Evolutionary conservation across 1,139 yeast species (phyloP), one percentile per base, ranked within the genome.

Genomic region (Pneumocystis sp.): DNA sequence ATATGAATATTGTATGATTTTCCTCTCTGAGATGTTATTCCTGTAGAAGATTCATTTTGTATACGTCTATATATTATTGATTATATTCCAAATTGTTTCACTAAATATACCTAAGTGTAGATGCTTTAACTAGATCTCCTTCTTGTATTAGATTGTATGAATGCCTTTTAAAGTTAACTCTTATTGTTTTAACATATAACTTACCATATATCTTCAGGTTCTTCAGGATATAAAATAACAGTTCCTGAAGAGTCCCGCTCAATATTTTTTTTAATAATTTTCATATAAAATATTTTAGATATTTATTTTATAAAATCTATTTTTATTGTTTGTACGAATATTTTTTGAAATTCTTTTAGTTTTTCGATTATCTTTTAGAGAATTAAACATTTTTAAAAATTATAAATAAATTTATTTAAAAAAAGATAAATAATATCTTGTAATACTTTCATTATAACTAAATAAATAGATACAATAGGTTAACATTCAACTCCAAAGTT

Each of bases 131-230:
- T 67, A 83, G 85, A 75, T 93, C 98, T 34, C 87, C 89, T 65
- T 82, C 82, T 64, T 84, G 85, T 12, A 93, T 80, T 50, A 93
- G 78, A 72, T 93, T 95, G 78, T 89, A 90, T 15, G 89, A 74
- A 61, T 87, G 85, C 60, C 60, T 62, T 59, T 29, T 45, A 63
- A 45, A 10, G 19, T n/a, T 45, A 45, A 8, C 19, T 25, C 31
- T 19, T 29, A 40, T 15, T 25, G 15, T 15, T 15, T 34, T 17
- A 34, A 5, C 5, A 15, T 29, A 31, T 29, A 15, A 29, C 37
- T 21, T 21, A 39, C 91, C 97, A 93, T 69, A 93, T 79, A 74
- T 93, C 98, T 71, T 93, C 97, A 59, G 89, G 84, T 72, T 93
- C 97, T 71, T 90, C 89, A 0, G 97, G 93, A 2, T 83, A 78